Base-by-base conservation (phyloP, 106 monocot genomes). In the Dendrobium huoshanense region DNA sequence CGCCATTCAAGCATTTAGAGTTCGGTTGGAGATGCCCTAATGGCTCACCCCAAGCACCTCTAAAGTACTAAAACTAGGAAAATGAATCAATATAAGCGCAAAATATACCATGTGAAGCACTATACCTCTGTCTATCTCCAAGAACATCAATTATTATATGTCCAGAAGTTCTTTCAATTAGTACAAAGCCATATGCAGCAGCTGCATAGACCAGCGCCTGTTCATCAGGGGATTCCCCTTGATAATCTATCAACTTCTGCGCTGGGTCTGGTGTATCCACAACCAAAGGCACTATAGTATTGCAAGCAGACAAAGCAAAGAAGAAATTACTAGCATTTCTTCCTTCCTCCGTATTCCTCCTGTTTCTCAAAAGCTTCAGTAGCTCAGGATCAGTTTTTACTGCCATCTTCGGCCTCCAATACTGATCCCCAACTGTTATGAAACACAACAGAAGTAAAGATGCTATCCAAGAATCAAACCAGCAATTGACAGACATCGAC, bases 221-320 rank as follows among this genome's bases (percentile, higher is more conserved):
- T 80, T 98, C 97, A 83, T 98, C 94, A 29, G 97, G 94, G 41
- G 97, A 98, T 79, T 98, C 97, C 7, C 94, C 97, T 81, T 95
- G 97, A 77, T 95, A 98, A 81, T 98, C 91, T 77, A 98, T 91
- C 58, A 91, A 59, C 85, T 82, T 92, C 82, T 81, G 76, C 4
- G 74, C 75, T 0, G 80, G 85, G 20, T 86, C 89, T 7, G 88
- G 61, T 22, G 90, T 89, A 9, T 92, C 94, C 7, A 85, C 55
- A 20, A 89, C 68, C 27, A 88, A 41, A 25, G 97, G 97, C 73
- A 98, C 94, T 56, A 98, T 91, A 20, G 97, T 98, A 76, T 98
- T 98, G 85, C 97, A 98, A 84, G 89, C 83, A 2, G 95, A 87
- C 18, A 99, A 72, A 10, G 92, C 89, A 79, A 95, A 87, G 77